Percentiles rank a stretch among this genome's conserved stretches.
These are phyloP conservation scores for Balamuthia mandrillaris DNA, from an alignment of 208 protist genomes.

Conservation along the genomic window DNA sequence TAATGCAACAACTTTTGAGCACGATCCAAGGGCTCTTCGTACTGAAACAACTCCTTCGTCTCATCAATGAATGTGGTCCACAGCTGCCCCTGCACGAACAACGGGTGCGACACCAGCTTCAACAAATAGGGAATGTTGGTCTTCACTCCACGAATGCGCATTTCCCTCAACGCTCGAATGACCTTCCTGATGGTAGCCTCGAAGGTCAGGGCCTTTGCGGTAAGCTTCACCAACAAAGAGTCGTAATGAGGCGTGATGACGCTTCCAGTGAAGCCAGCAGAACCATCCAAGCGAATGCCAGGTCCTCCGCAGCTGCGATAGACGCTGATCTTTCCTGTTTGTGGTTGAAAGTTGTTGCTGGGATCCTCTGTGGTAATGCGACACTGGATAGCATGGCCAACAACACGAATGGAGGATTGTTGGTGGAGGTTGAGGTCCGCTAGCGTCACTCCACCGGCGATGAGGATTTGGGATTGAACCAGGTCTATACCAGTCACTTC, in stretches of 20 bases:
- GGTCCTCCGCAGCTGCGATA: slow-evolving; percentile 64
- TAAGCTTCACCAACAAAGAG: slow-evolving; percentile 73
- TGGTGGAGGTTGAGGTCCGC: slow-evolving; percentile 48
- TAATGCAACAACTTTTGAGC: background rate
- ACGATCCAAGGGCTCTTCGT: slow-evolving; percentile 29
- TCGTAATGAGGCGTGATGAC: slow-evolving; percentile 74
- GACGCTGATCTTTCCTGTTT: slow-evolving; percentile 54
- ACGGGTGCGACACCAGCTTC: slow-evolving; percentile 63
- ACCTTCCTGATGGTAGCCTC: slow-evolving; percentile 51
- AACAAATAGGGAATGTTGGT: slow-evolving; percentile 76
- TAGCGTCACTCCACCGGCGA: slow-evolving; percentile 66
- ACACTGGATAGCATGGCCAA: slow-evolving; percentile 61
- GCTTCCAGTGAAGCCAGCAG: slow-evolving; percentile 52
- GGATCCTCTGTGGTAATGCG: slow-evolving; percentile 75
- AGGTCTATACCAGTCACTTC: slow-evolving; percentile 78
- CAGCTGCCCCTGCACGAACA: slow-evolving; percentile 56
- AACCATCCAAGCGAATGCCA: slow-evolving; percentile 74
- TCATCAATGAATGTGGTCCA: slow-evolving; percentile 71
- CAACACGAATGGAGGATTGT: slow-evolving; percentile 17
- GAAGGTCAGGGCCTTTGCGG: slow-evolving; percentile 41
- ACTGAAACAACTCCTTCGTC: background rate
- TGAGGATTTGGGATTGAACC: slow-evolving; percentile 71
- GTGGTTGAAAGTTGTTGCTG: slow-evolving; percentile 59
- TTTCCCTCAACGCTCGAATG: slow-evolving; percentile 62
- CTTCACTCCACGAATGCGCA: slow-evolving; percentile 65